Percentiles rank a stretch among this genome's conserved stretches.
phyloP scores from a whole-genome alignment of 495 filamentous ascomycete genomes.

The Trichodelitschia bisporula region DNA sequence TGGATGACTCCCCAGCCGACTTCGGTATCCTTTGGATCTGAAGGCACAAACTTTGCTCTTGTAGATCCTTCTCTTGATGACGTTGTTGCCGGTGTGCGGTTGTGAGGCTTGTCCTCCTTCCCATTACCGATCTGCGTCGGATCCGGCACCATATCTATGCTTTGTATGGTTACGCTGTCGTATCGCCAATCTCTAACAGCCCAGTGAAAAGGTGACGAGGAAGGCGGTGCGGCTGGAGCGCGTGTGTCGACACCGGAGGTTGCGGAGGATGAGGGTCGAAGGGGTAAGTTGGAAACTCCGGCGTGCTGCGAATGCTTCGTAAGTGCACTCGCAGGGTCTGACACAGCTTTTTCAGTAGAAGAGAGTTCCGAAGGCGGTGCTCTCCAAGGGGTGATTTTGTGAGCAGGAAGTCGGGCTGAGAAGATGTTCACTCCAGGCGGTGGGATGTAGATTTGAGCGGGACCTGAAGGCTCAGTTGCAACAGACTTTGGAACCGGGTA shows the following conservation, averaged over 20 bases:
- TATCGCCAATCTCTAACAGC: constrained; percentile 34
- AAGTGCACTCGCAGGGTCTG: constrained; percentile 3
- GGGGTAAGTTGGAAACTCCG: not conserved
- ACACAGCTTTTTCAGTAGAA: constrained; percentile 2
- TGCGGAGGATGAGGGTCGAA: constrained; percentile 1
- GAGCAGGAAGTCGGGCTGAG: constrained; percentile 17
- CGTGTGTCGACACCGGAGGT: constrained; percentile 1
- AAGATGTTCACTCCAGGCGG: constrained; percentile 24
- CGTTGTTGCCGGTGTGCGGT: too few relatives aligned
- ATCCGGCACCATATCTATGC: constrained; percentile 56
- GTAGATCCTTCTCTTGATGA: too few relatives aligned
- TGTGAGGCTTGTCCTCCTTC: constrained; percentile 4
- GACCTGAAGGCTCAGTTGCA: constrained; percentile 3
- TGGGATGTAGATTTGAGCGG: constrained; percentile 16
- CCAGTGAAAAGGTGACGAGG: constrained; percentile 5
- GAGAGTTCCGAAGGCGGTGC: constrained; percentile 3
- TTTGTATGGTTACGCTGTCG: constrained; percentile 34
- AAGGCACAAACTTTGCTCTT: constrained; percentile 54
- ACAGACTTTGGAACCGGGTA: constrained; percentile 18
- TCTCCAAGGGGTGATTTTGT: constrained; percentile 12
- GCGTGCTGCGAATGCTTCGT: not conserved
- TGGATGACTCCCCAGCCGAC: constrained; percentile 86
- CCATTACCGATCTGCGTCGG: constrained; percentile 12
- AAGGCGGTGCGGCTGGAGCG: constrained; percentile 1
- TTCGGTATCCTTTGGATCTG: constrained; percentile 53